A percentile compares a stretch with the other conserved stretches of the same genome.
These are phyloP conservation scores for Coemansia sp. DNA, from an alignment of 192 early-diverging fungal genomes.

Conservation along the genomic window DNA sequence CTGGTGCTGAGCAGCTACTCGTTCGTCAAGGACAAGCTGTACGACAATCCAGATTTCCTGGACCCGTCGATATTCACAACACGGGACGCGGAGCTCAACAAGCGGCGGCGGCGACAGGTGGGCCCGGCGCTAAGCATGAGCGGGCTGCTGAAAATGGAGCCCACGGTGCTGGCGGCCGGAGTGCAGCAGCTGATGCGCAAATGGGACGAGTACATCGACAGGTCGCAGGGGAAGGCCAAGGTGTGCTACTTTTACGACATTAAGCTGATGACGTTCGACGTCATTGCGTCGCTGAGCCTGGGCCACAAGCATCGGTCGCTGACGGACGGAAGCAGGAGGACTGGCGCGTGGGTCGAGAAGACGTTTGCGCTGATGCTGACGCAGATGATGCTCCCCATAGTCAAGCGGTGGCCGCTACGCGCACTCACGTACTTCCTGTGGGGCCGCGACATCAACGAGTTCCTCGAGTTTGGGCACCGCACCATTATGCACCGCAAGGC, in stretches of 20 bases:
- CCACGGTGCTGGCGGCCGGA: constrained; percentile 28
- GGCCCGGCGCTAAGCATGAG: constrained; percentile 28
- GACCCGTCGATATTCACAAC: constrained; percentile 49
- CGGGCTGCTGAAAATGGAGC: constrained; percentile 41
- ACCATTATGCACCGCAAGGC: constrained; percentile 26
- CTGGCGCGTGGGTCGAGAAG: constrained; percentile 32
- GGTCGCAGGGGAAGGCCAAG: neutral
- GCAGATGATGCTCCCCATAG: constrained; percentile 28
- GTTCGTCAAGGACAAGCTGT: constrained; percentile 26
- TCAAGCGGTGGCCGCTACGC: constrained; percentile 27
- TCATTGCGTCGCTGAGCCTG: constrained; percentile 40
- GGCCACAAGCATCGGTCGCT: constrained; percentile 35
- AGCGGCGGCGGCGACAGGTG: constrained; percentile 33
- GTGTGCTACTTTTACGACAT: constrained; percentile 34
- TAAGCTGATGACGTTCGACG: constrained; percentile 33
- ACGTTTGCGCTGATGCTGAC: constrained; percentile 40
- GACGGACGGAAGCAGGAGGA: constrained; percentile 11
- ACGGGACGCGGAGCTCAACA: constrained; percentile 30
- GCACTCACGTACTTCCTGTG: neutral
- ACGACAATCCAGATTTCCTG: constrained; percentile 30
- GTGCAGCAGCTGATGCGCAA: constrained; percentile 21
- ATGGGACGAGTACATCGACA: constrained; percentile 24
- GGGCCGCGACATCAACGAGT: constrained; percentile 19
- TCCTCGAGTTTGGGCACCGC: constrained; percentile 22
- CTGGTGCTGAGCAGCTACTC: constrained; percentile 22